Evolutionary conservation across 2,329 filamentous ascomycete species (phyloP).

Genomic region (Aspergillus latus): DNA sequence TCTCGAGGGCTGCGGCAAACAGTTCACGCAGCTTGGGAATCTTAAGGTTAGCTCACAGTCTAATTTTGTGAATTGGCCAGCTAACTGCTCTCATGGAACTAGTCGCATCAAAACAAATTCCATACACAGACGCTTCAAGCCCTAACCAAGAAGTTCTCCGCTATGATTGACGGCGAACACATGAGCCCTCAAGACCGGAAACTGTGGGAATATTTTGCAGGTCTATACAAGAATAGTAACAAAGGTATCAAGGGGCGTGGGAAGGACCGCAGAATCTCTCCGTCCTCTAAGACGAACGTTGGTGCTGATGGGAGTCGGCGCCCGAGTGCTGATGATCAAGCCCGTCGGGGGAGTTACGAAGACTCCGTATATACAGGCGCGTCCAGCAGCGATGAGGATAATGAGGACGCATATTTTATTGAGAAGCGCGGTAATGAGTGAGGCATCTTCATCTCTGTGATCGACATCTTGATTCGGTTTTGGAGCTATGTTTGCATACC

Average conservation of each 20-base stretch:
- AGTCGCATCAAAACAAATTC: slow-evolving; percentile 94
- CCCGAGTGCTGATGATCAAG: slow-evolving; percentile 27
- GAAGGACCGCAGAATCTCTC: slow-evolving; percentile 62
- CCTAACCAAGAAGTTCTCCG: slow-evolving; percentile 70
- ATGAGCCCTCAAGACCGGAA: slow-evolving; percentile 71
- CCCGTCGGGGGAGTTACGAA: slow-evolving; percentile 28
- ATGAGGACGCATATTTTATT: slow-evolving; percentile 29
- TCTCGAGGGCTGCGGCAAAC: slow-evolving; percentile 80
- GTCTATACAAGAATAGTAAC: slow-evolving; percentile 96
- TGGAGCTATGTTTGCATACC: slow-evolving; percentile 3
- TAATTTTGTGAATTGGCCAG: neutral
- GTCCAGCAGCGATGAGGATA: slow-evolving; percentile 37
- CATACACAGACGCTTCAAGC: slow-evolving; percentile 70
- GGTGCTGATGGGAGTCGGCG: slow-evolving; percentile 18
- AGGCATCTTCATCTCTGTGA: slow-evolving; percentile 5
- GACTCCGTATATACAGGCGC: slow-evolving; percentile 32
- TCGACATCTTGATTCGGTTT: neutral
- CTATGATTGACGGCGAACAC: slow-evolving; percentile 59
- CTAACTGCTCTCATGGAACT: slow-evolving; percentile 4
- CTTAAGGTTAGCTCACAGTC: slow-evolving; percentile 65
- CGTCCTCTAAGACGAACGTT: slow-evolving; percentile 19
- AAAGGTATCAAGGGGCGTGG: slow-evolving; percentile 97
- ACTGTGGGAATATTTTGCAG: slow-evolving; percentile 79
- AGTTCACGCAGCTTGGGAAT: slow-evolving; percentile 87
- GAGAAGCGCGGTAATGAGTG: slow-evolving; percentile 23